Conservation (phyloP, 2,329 filamentous ascomycete genomes). For the Pseudocercospora eumusae region DNA sequence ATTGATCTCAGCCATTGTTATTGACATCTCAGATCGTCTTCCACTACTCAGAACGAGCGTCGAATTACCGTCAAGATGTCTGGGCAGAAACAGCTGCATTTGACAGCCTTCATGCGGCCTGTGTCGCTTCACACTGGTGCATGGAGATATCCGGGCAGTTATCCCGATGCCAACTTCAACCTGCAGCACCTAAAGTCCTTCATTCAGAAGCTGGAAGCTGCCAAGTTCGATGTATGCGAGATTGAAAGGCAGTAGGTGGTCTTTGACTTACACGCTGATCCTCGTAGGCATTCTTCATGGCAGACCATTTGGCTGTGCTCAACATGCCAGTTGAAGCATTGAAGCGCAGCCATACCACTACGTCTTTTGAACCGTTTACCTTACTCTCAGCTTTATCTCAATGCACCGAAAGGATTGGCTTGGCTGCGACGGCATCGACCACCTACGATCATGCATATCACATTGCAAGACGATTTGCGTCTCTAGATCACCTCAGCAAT, state of each 20-base stretch:
- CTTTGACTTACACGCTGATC: background rate
- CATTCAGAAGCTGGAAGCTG: conserved; percentile 53
- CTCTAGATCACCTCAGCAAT: conserved; percentile 43
- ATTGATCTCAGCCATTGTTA: background rate
- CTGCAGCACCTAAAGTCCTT: conserved; percentile 55
- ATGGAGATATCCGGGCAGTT: conserved; percentile 54
- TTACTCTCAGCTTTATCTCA: conserved; percentile 50
- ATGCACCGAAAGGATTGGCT: conserved; percentile 46
- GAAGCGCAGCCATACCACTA: conserved; percentile 60
- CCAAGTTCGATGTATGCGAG: conserved; percentile 46
- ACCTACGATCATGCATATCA: conserved; percentile 44
- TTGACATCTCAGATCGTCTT: background rate
- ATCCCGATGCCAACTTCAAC: conserved; percentile 61
- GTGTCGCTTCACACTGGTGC: conserved; percentile 59
- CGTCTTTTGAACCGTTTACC: conserved; percentile 54
- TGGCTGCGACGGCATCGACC: conserved; percentile 43
- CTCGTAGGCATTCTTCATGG: conserved; percentile 50
- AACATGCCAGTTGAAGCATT: conserved; percentile 56
- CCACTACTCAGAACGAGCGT: background rate
- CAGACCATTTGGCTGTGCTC: conserved; percentile 46
- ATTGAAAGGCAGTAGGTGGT: background rate
- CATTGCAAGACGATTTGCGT: conserved; percentile 42
- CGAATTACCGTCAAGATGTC: conserved; percentile 1
- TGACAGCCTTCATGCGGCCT: conserved; percentile 46
- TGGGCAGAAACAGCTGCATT: conserved; percentile 47